Base-by-base conservation (phyloP, 192 early-diverging fungal species). In the Lobosporangium transversale region DNA sequence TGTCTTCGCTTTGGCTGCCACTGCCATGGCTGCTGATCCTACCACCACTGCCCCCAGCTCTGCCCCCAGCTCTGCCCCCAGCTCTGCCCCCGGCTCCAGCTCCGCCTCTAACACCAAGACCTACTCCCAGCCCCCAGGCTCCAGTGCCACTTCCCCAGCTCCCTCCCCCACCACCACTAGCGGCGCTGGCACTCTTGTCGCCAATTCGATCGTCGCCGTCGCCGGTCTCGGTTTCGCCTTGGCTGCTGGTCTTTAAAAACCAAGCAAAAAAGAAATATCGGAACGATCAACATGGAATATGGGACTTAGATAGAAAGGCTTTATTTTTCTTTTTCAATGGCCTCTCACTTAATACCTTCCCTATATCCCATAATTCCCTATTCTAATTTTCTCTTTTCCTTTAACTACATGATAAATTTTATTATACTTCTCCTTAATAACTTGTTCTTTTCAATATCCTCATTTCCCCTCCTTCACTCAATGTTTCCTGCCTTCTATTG, bases 161-260 rank as follows among this genome's bases (percentile, higher is more conserved):
- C 40, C 61, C 33, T 3, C 53, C 2, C 12, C 11, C 65, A 47
- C 54, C 27, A 31, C 27, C 14, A 2, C 45, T 26, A 12, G 48
- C 27, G 26, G 50, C 24, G 62, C 52, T 20, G 33, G 9, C 2
- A 53, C 11, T 20, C 15, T 45, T 17, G 43, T 18, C 14, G 62
- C 42, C 30, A 65, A 65, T 43, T 65, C 62, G 2, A 17, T 55
- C 30, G 62, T 55, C 37, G 62, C 53, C 53, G 29, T 55, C 29
- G 30, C 53, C 21, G 43, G 51, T 47, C 51, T 65, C 53, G 40
- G 52, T 40, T 43, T 65, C 33, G 62, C 62, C 52, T 23, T 55
- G 18, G 62, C 62, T 21, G n/a, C 47, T 11, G 61, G 50, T 27
- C 49, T 63, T 47, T 63, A 63, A 53, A 53, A 40, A n/a, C n/a